These are phyloP conservation scores for Entoloma clypeatum DNA, from an alignment of 1,284 basidiomycete genomes.

Conservation along the genomic window DNA sequence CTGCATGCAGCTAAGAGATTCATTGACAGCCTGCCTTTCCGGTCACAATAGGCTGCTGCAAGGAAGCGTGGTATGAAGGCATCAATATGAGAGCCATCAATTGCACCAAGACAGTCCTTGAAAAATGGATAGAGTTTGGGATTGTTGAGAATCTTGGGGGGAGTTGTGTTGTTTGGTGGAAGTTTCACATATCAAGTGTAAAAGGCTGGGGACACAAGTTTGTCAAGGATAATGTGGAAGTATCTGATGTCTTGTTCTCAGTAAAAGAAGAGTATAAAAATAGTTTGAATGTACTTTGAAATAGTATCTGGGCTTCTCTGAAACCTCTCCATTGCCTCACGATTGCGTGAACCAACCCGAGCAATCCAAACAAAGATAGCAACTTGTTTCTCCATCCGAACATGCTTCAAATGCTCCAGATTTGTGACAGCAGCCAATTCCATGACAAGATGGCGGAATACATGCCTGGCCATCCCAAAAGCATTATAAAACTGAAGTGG, in stretches of 20 bases:
- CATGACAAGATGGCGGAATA: no score
- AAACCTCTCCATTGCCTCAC: slow-evolving; percentile 22
- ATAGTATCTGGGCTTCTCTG: slow-evolving; percentile 26
- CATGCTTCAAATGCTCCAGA: no score
- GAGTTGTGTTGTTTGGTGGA: slow-evolving; percentile 6
- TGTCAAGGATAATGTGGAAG: background rate
- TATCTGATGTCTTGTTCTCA: background rate
- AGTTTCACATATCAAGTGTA: background rate
- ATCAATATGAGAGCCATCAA: slow-evolving; percentile 28
- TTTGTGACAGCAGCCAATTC: no score
- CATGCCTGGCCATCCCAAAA: no score
- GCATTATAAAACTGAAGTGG: no score
- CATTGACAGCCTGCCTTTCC: slow-evolving; percentile 24
- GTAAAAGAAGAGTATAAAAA: background rate
- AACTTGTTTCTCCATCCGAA: slow-evolving; percentile 28
- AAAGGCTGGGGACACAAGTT: slow-evolving; percentile 3
- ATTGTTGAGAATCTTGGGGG: slow-evolving; percentile 17
- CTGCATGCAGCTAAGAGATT: slow-evolving; percentile 27
- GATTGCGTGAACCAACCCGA: slow-evolving; percentile 13
- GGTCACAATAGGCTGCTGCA: slow-evolving; percentile 19
- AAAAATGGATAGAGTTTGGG: slow-evolving; percentile 24
- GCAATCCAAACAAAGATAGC: slow-evolving; percentile 23
- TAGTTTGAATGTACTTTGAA: no score
- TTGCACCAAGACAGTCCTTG: slow-evolving; percentile 22
- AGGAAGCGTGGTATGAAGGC: slow-evolving; percentile 15